Base-by-base conservation (phyloP, 306 rosid genomes). In the Styphnolobium japonicum region DNA sequence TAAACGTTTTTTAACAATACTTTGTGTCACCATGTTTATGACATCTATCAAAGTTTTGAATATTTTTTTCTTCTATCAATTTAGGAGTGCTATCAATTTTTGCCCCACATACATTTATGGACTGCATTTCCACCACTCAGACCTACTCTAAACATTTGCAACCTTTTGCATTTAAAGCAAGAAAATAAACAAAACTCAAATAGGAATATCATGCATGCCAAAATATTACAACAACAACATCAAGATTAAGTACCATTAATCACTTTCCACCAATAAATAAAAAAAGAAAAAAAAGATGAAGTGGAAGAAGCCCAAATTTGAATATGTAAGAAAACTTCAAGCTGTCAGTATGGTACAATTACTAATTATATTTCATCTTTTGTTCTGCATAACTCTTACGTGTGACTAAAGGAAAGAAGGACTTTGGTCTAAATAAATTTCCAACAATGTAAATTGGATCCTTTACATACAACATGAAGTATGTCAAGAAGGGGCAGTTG, bases 231-330 rank as follows among this genome's bases (percentile, higher is more conserved):
- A 23, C 11, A 64, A 31, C 67, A 77, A 77, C 39, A 69, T 71
- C 33, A 62, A 46, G 10, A 18, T 58, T 55, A 21, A 42, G 52
- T 29, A 45, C 49, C 37, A 48, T 6, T 57, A 27, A 43, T 66
- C 45, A 31, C 33, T 74, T 55, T 55, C 34, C 49, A 75, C 78
- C 5, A 36, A 65, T 42, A 29, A 61, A 39, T 21, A 29, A 43
- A 52, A 63, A 23, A 43, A 52, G 52, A 23, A 27, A 10, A 36
- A 45, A 56, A 52, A 11, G 61, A 34, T 64, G 40, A 60, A 21
- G 71, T 64, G 62, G 34, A 70, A 77, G 71, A 81, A 62, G 68
- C 53, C 60, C 57, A 21, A 69, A 69, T 39, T 48, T 25, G 68
- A 49, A 58, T 51, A 21, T 69, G 67, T 57, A 6, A 57, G 72